phyloP scores from a whole-genome alignment of 2,329 filamentous ascomycete species.

The Fusarium irregulare region DNA sequence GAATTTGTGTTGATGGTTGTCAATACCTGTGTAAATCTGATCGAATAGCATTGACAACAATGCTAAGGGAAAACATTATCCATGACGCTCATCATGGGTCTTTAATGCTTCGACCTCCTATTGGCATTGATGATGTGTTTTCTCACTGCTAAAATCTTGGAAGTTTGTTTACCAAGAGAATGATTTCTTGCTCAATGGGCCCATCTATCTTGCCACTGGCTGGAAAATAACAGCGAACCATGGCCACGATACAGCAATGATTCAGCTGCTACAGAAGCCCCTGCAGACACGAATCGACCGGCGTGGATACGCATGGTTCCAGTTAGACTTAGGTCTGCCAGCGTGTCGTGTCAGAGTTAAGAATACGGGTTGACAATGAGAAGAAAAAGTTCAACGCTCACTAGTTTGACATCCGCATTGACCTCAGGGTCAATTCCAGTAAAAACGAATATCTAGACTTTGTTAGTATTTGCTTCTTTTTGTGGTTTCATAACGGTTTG shows the following conservation, averaged over 20 bases:
- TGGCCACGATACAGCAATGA: not conserved
- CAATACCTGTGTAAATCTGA: not conserved
- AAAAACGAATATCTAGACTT: slow-evolving; percentile 7
- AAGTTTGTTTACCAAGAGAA: not conserved
- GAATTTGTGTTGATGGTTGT: not conserved
- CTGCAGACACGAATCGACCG: slow-evolving; percentile 16
- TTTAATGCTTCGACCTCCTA: not conserved
- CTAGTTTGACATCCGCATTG: slow-evolving; percentile 14
- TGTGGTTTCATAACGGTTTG: slow-evolving; percentile 7
- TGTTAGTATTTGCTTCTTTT: slow-evolving; percentile 2
- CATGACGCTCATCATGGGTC: slow-evolving; percentile 1
- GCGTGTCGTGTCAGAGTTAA: slow-evolving; percentile 10
- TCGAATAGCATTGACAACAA: not conserved
- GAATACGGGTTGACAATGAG: not conserved
- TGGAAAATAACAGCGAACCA: slow-evolving; percentile 1
- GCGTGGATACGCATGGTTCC: not conserved
- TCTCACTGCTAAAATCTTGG: not conserved
- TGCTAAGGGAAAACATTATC: not conserved
- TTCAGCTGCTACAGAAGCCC: not conserved
- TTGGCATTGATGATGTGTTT: not conserved
- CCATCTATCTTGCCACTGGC: slow-evolving; percentile 32
- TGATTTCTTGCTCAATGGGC: not conserved
- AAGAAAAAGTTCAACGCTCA: slow-evolving; percentile 8
- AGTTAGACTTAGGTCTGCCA: slow-evolving; percentile 16
- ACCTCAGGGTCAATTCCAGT: slow-evolving; percentile 3